Base-by-base conservation (phyloP, 192 early-diverging fungal species). In the Coemansia sp. region DNA sequence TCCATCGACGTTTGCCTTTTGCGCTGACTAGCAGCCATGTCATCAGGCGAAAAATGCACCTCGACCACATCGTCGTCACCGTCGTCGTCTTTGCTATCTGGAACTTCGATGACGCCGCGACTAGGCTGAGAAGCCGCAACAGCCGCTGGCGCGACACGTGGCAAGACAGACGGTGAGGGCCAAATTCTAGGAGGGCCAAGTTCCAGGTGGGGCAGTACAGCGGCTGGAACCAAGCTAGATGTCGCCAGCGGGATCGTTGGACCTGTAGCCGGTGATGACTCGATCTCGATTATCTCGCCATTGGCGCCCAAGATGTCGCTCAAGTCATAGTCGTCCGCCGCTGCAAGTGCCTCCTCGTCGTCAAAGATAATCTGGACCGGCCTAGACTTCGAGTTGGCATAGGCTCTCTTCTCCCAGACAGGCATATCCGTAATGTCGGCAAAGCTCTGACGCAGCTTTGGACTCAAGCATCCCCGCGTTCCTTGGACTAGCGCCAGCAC, bases 351-450 rank as follows among this genome's bases (percentile, higher is more conserved):
- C 33, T 84, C 75, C 29, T 76, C 69, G 29, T 76, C 73, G 49
- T 79, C 71, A 49, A 79, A 73, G 63, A 70, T 75, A 50, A 76
- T 76, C 69, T 73, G 76, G 7, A 78, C 74, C 18, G 81, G 71
- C 39, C 62, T 70, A 24, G 64, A 47, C 67, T 70, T 70, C 2
- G 73, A 75, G 5, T 71, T 65, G 8, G 68, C 64, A n/a, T 62
- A 49, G 1, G 68, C 46, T 7, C 74, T 64, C 18, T 71, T 62
- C 52, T 78, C 73, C 76, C 73, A 76, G 18, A 75, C 76, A 0
- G 57, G 33, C 60, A 58, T 64, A 18, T 43, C 50, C 3, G 74
- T 75, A 38, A 76, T 76, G 12, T 46, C 43, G 3, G 39, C 33
- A 27, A 79, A 74, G 39, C 66, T 50, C 47, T 40, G 44, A 12